A percentile compares a stretch with the other conserved stretches of the same genome.
phyloP scores from a whole-genome alignment of 140 eudicot genomes.

The Erigeron philadelphicus region DNA sequence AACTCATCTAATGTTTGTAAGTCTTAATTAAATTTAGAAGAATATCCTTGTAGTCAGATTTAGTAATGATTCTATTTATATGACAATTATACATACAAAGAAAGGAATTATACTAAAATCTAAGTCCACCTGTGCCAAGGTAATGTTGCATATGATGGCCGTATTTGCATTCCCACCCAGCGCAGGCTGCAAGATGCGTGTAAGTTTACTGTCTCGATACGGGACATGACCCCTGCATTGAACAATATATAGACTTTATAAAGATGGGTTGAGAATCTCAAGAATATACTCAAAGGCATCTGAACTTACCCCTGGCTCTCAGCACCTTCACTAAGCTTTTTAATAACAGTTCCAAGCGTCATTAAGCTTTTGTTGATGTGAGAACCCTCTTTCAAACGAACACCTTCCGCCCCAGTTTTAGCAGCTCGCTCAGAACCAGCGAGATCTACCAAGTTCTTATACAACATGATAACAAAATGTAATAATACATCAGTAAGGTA shows the following conservation, averaged over 20 bases:
- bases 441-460: slow-evolving; percentile 87
- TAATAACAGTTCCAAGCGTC: slow-evolving; percentile 96
- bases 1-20: slow-evolving; percentile 15
- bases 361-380: slow-evolving; percentile 95
- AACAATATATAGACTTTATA: slow-evolving; percentile 11
- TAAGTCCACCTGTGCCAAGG: slow-evolving; percentile 83
- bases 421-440: slow-evolving; percentile 98
- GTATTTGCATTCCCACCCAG: slow-evolving; percentile 98
- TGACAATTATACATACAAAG: background rate
- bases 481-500: slow-evolving; percentile 13
- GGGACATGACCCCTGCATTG: slow-evolving; percentile 91
- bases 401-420: slow-evolving; percentile 80
- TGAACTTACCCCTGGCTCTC: slow-evolving; percentile 89
- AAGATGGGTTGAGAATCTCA: background rate
- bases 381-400: slow-evolving; percentile 92
- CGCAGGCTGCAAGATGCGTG: slow-evolving; percentile 97
- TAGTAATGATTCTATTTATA: background rate
- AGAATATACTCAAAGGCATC: background rate
- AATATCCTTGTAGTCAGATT: slow-evolving; percentile 1
- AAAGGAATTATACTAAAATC: background rate
- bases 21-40: background rate
- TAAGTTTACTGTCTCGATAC: slow-evolving; percentile 92
- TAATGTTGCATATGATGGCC: slow-evolving; percentile 94
- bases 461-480: slow-evolving; percentile 2
- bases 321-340: slow-evolving; percentile 95